A percentile compares a stretch with the other conserved stretches of the same genome.
Conservation (phyloP, 768 basidiomycete species). For the Kwoniella botswanensis region DNA sequence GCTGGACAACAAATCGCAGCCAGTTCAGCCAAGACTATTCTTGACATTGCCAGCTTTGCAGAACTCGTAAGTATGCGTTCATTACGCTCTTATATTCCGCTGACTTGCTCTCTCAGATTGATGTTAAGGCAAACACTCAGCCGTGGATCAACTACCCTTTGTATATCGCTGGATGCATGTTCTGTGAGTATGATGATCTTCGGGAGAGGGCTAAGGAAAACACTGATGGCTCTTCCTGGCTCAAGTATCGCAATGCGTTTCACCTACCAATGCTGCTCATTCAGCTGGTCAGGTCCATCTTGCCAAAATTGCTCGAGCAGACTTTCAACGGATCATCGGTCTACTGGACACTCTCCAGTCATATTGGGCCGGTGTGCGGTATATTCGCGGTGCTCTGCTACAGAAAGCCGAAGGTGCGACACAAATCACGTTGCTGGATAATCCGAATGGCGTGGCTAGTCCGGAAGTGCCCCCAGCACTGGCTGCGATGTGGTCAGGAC, state of each 20-base stretch:
- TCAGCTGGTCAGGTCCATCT: slow-evolving; percentile 13
- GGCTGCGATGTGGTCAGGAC: slow-evolving; percentile 13
- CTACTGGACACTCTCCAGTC: slow-evolving; percentile 16
- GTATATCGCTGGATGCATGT: slow-evolving; percentile 29
- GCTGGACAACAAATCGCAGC: slow-evolving; percentile 23
- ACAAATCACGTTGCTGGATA: slow-evolving; percentile 14
- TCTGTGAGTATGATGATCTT: slow-evolving; percentile 21
- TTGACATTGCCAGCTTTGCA: slow-evolving; percentile 34
- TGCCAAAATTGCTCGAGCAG: slow-evolving; percentile 9
- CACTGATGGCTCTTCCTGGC: not conserved
- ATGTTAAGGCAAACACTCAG: slow-evolving; percentile 27
- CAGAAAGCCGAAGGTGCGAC: slow-evolving; percentile 32
- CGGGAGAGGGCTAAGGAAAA: not conserved
- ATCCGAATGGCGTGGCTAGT: not conserved
- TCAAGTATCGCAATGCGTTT: slow-evolving; percentile 17
- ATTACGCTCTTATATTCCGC: not conserved
- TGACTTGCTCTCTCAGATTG: slow-evolving; percentile 13
- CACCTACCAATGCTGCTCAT: not conserved
- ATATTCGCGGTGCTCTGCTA: slow-evolving; percentile 26
- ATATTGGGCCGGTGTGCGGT: slow-evolving; percentile 33
- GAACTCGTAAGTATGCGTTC: slow-evolving; percentile 17
- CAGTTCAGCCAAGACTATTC: slow-evolving; percentile 35
- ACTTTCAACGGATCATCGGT: slow-evolving; percentile 16
- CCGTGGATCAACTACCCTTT: slow-evolving; percentile 34
- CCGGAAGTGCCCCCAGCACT: slow-evolving; percentile 1